A percentile compares a stretch with the other conserved stretches of the same genome.
phyloP scores from a whole-genome alignment of 2,329 filamentous ascomycete species.

The Parafenestella ontariensis region DNA sequence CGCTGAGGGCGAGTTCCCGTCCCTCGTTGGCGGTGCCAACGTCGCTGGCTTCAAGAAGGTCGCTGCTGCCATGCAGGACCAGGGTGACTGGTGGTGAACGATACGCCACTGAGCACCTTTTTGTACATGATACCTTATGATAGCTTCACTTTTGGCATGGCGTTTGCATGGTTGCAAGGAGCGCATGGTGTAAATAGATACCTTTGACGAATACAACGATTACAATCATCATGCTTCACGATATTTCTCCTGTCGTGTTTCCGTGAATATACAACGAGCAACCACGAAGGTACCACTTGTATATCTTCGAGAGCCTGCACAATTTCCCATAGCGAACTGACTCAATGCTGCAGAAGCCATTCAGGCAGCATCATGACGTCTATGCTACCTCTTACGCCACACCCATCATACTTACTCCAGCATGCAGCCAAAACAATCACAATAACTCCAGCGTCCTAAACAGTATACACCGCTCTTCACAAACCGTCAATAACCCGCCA shows the following conservation, averaged over 20 bases:
- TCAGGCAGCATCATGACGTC: too few relatives aligned
- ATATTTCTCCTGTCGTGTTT: not conserved
- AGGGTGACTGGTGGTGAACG: slow-evolving; percentile 84
- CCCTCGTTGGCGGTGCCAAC: slow-evolving; percentile 90
- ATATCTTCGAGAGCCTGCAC: too few relatives aligned
- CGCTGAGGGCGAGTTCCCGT: slow-evolving; percentile 83
- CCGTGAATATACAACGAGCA: too few relatives aligned
- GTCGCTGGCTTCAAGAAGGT: slow-evolving; percentile 99
- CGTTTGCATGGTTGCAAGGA: slow-evolving; percentile 17
- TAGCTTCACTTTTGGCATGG: slow-evolving; percentile 24
- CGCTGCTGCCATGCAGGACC: slow-evolving; percentile 89
- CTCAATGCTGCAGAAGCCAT: too few relatives aligned
- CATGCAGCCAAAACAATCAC: too few relatives aligned
- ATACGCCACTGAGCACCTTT: slow-evolving; percentile 12
- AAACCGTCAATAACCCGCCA: too few relatives aligned
- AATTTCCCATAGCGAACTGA: too few relatives aligned
- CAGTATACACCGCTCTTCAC: too few relatives aligned
- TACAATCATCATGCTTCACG: not conserved
- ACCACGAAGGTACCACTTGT: too few relatives aligned
- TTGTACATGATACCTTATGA: slow-evolving; percentile 38
- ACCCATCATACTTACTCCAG: too few relatives aligned
- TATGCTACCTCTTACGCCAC: too few relatives aligned
- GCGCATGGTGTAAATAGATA: slow-evolving; percentile 29
- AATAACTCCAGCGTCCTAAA: too few relatives aligned
- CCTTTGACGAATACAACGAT: slow-evolving; percentile 22